A percentile compares a stretch with the other conserved stretches of the same genome.
Conservation (phyloP, 1,284 basidiomycete genomes). For the Trichosporon coremiiforme region DNA sequence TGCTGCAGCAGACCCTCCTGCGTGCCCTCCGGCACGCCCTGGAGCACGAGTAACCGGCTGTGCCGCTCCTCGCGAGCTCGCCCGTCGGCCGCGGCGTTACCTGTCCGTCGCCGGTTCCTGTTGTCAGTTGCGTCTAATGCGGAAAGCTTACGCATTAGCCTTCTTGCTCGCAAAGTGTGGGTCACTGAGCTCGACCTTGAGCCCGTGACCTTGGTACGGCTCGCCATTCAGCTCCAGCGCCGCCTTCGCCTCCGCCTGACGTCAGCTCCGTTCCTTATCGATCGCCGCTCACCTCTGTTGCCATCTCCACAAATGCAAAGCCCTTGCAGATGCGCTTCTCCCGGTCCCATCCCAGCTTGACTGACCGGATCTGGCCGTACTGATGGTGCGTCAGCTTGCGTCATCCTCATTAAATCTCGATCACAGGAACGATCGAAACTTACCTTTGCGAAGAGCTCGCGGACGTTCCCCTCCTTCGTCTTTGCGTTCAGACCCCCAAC, state of each 20-base stretch:
- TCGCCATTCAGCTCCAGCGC: slow-evolving; percentile 79
- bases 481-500: slow-evolving; percentile 70
- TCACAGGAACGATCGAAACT: slow-evolving; percentile 48
- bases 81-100: slow-evolving; percentile 60
- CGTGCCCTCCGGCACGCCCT: slow-evolving; percentile 68
- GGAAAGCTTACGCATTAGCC: slow-evolving; percentile 9
- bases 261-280: slow-evolving; percentile 19
- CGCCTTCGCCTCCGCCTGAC: slow-evolving; percentile 68
- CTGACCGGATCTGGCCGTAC: slow-evolving; percentile 78
- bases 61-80: slow-evolving; percentile 63
- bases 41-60: slow-evolving; percentile 54
- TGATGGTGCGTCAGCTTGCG: slow-evolving; percentile 48
- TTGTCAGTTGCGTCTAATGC: slow-evolving; percentile 19
- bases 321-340: slow-evolving; percentile 71
- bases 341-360: slow-evolving; percentile 74
- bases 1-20: slow-evolving; percentile 91
- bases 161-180: slow-evolving; percentile 42
- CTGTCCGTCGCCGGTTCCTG: slow-evolving; percentile 21
- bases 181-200: slow-evolving; percentile 49
- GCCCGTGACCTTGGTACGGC: slow-evolving; percentile 60
- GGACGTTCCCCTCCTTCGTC: slow-evolving; percentile 70
- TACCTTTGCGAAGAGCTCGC: slow-evolving; percentile 79
- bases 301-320: slow-evolving; percentile 92
- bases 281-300: slow-evolving; percentile 65
- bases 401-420: slow-evolving; percentile 3